phyloP scores from a whole-genome alignment of 495 filamentous ascomycete genomes.

The Bathelium albidoporum region DNA sequence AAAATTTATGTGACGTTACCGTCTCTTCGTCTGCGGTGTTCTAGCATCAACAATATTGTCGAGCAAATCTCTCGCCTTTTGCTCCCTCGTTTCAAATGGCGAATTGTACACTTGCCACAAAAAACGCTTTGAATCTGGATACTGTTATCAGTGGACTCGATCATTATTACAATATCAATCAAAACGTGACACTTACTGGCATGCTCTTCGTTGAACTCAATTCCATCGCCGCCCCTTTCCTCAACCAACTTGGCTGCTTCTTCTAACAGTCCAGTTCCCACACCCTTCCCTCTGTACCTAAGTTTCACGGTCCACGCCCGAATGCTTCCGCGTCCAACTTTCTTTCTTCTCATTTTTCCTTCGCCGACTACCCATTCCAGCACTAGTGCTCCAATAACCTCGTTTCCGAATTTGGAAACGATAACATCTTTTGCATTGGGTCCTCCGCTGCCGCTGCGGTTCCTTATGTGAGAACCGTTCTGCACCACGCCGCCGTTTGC shows the following conservation, averaged over 20 bases:
- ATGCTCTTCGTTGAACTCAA: conserved; percentile 59
- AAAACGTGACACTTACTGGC: conserved; percentile 37
- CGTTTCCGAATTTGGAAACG: conserved; percentile 44
- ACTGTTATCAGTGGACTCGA: conserved; percentile 6
- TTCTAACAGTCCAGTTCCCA: conserved; percentile 59
- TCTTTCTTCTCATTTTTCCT: conserved; percentile 32
- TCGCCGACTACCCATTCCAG: conserved; percentile 35
- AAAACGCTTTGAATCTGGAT: conserved; percentile 45
- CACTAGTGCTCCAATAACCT: conserved; percentile 47
- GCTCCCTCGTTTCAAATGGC: conserved; percentile 47
- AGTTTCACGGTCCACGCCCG: conserved; percentile 66
- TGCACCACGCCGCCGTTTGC: neutral
- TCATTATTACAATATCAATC: neutral
- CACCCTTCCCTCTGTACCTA: conserved; percentile 53
- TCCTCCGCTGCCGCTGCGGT: conserved; percentile 19
- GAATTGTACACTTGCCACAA: conserved; percentile 51
- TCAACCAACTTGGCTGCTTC: conserved; percentile 51
- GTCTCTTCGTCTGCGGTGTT: conserved; percentile 9
- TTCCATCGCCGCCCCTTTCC: conserved; percentile 45
- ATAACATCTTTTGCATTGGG: conserved; percentile 31
- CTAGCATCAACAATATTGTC: conserved; percentile 34
- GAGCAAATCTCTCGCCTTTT: conserved; percentile 41
- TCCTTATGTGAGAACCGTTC: conserved; percentile 8
- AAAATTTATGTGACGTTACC: neutral
- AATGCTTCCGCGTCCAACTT: conserved; percentile 41